Base-by-base conservation (phyloP, 441 rosid species). In the Biscutella laevigata region DNA sequence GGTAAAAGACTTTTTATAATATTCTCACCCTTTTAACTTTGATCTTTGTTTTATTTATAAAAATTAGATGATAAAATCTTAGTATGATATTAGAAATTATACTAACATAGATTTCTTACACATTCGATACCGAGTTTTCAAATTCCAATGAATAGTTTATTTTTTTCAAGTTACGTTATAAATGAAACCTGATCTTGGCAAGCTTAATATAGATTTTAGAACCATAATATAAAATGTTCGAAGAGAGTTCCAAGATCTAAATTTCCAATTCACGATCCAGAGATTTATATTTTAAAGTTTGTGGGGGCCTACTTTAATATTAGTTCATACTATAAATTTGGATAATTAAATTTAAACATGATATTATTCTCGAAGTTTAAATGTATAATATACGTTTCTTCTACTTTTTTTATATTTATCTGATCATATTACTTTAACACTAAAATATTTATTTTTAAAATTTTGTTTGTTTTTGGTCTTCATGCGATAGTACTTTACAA, bases 281-380 rank as follows among this genome's bases (percentile, higher is more conserved):
- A n/a, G n/a, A n/a, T n/a, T n/a, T n/a, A n/a, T n/a, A n/a, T n/a
- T n/a, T n/a, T n/a, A n/a, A n/a, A n/a, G 20, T 28, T 20, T 30
- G 57, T 61, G 59, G 66, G 56, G 52, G 15, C n/a, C 66, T 12
- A 34, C 32, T 6, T 4, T 42, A 33, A 42, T 51, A 52, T 40
- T 61, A 19, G 3, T 26, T 52, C 44, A 32, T 60, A n/a, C n/a
- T n/a, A n/a, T n/a, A n/a, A n/a, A n/a, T n/a, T n/a, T n/a, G n/a
- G n/a, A n/a, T n/a, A n/a, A n/a, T n/a, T n/a, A n/a, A n/a, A 58
- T 11, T 1, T 17, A 26, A 7, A 36, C 28, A 13, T 12, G 38
- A 36, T 7, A 21, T 27, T 46, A 28, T 12, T 25, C 26, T 4
- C 1, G 50, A 60, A 8, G 27, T 30, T 40, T 61, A 41, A 33